Evolutionary conservation across 2,329 filamentous ascomycete species (phyloP).

Genomic region (Aspergillus phoenicis): DNA sequence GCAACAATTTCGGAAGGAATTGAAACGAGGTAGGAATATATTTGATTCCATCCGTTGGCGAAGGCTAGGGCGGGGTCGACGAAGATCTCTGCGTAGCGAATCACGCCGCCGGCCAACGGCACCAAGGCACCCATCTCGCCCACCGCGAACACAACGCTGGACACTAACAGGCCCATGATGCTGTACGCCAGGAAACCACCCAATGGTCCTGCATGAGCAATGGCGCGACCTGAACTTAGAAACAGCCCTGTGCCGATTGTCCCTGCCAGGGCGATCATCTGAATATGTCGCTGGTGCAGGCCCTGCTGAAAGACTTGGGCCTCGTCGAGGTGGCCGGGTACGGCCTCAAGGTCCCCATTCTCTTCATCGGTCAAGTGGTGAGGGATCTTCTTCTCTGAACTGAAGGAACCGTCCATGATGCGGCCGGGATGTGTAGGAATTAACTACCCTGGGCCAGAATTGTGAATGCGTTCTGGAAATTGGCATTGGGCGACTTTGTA

Average conservation of each 20-base stretch:
- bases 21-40: constrained; percentile 36
- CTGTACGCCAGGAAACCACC: constrained; percentile 42
- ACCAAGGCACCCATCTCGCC: constrained; percentile 43
- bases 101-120: constrained; percentile 42
- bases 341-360: constrained; percentile 23
- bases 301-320: constrained; percentile 27
- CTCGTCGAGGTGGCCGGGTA: constrained; percentile 26
- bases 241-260: constrained; percentile 44
- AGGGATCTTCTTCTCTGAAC: constrained; percentile 1
- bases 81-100: constrained; percentile 41
- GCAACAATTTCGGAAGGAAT: constrained; percentile 39
- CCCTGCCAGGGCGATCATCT: constrained; percentile 44
- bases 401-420: not conserved
- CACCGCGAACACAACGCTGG: constrained; percentile 37
- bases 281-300: constrained; percentile 37
- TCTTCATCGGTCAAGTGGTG: not conserved
- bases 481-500: not conserved
- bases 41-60: constrained; percentile 44
- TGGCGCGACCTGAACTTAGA: constrained; percentile 38
- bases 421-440: not conserved
- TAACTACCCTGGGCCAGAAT: not conserved
- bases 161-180: constrained; percentile 39
- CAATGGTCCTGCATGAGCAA: constrained; percentile 36
- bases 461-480: not conserved
- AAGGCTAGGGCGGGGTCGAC: constrained; percentile 41